phyloP scores from a whole-genome alignment of 2,329 filamentous ascomycete species.

The Neocatenulostroma microsporum region DNA sequence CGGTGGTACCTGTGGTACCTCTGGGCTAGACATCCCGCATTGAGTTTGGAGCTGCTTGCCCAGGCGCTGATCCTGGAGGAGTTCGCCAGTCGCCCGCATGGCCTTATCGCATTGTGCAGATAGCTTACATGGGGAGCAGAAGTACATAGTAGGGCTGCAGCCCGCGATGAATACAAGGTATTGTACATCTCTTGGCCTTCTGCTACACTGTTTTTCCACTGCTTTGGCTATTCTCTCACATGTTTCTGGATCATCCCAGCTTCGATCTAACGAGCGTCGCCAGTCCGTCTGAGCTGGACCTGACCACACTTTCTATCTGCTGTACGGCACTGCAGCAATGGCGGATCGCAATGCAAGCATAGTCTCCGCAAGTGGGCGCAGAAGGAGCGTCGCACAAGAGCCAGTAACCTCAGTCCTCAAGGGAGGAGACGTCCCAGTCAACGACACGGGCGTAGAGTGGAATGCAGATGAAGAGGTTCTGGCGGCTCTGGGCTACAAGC shows the following conservation, averaged over 20 bases:
- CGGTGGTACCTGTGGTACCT: not conserved
- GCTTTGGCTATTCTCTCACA: too few relatives aligned
- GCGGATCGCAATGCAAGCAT: constrained; percentile 10
- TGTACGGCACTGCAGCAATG: constrained; percentile 5
- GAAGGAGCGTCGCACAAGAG: constrained; percentile 38
- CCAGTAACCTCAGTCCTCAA: constrained; percentile 47
- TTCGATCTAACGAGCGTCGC: too few relatives aligned
- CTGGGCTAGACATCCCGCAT: not conserved
- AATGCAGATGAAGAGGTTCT: constrained; percentile 53
- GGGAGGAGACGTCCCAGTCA: constrained; percentile 41
- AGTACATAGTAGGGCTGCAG: constrained; percentile 1
- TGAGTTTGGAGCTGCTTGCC: not conserved
- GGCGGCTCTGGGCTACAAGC: constrained; percentile 55
- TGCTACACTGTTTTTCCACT: not conserved
- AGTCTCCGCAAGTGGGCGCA: constrained; percentile 2
- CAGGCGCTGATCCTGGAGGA: not conserved
- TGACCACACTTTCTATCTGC: not conserved
- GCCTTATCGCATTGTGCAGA: constrained; percentile 3
- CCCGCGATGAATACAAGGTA: not conserved
- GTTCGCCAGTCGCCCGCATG: not conserved
- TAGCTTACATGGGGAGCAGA: not conserved
- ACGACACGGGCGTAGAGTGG: constrained; percentile 38
- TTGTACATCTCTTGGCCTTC: not conserved
- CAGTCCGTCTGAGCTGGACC: too few relatives aligned
- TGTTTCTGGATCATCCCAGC: too few relatives aligned